Evolutionary conservation across 306 rosid species (phyloP).

Genomic region (Casuarina cunninghamiana): DNA sequence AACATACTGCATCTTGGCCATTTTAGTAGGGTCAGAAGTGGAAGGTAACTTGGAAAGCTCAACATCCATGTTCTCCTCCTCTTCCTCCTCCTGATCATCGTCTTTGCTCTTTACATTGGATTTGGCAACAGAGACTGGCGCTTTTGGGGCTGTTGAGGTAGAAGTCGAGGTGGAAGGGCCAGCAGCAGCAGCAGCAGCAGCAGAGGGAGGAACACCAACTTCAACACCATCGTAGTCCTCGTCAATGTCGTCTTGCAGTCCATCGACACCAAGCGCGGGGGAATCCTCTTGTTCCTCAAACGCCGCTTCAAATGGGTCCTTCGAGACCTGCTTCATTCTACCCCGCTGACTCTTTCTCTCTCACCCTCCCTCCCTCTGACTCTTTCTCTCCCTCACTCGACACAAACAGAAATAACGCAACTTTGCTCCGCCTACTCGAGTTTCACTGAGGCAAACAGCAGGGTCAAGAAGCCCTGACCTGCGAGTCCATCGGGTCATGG

Average conservation of each 20-base stretch:
- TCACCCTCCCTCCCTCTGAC: not conserved
- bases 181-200: not conserved
- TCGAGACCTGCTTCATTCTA: conserved; percentile 70
- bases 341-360: conserved; percentile 2
- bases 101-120: conserved; percentile 43
- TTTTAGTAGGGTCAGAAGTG: conserved; percentile 71
- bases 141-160: not conserved
- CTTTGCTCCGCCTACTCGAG: too few species aligned
- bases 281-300: conserved; percentile 80
- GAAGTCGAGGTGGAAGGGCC: conserved; percentile 1
- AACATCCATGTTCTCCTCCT: conserved; percentile 86
- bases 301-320: conserved; percentile 98
- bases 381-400: not conserved
- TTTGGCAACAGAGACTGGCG: not conserved
- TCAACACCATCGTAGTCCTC: conserved; percentile 20
- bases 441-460: too few species aligned
- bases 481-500: too few species aligned
- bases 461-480: too few species aligned
- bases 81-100: conserved; percentile 75
- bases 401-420: too few species aligned
- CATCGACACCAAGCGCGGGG: conserved; percentile 24
- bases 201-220: not conserved
- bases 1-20: conserved; percentile 88
- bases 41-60: conserved; percentile 83
- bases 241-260: conserved; percentile 33